These are phyloP conservation scores for Mentha longifolia DNA, from an alignment of 257 asterid genomes.

Conservation along the genomic window DNA sequence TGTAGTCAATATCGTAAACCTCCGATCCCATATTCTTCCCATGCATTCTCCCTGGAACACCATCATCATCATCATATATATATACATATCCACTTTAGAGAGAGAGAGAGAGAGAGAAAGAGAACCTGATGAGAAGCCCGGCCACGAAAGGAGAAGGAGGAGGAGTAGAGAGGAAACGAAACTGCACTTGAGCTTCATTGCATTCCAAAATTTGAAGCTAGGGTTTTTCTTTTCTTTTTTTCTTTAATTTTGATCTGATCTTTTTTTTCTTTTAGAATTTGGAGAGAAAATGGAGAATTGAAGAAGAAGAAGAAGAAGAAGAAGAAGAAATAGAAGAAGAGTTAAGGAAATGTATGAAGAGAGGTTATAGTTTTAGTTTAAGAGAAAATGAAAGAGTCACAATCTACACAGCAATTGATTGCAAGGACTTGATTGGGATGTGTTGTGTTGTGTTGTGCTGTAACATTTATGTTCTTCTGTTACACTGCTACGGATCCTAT, in stretches of 20 bases:
- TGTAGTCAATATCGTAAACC: slow-evolving; percentile 53
- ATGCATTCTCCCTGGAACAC: slow-evolving; percentile 41
- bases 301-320: slow-evolving; percentile 32
- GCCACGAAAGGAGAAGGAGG: slow-evolving; percentile 38
- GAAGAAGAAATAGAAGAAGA: too few relatives aligned
- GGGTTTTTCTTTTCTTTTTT: background rate
- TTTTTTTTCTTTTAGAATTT: background rate
- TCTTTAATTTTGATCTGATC: background rate
- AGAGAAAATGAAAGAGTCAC: slow-evolving; percentile 49
- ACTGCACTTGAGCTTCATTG: slow-evolving; percentile 43
- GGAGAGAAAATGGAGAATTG: slow-evolving; percentile 9
- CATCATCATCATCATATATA: background rate
- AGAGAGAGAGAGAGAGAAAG: background rate
- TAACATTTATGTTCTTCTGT: slow-evolving; percentile 45
- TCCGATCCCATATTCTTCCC: slow-evolving; percentile 42
- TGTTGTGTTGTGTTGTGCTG: slow-evolving; percentile 55
- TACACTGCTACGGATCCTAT: background rate
- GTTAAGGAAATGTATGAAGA: slow-evolving; percentile 30
- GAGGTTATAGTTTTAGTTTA: background rate
- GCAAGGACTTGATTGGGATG: slow-evolving; percentile 55
- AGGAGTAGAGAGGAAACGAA: slow-evolving; percentile 28
- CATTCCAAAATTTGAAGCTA: slow-evolving; percentile 19
- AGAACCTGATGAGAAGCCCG: slow-evolving; percentile 44
- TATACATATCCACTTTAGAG: background rate
- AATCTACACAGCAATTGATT: slow-evolving; percentile 65